A percentile compares a stretch with the other conserved stretches of the same genome.
These are phyloP conservation scores for Elongisporangium anandrum DNA, from an alignment of 352 stramenopile genomes.

Conservation along the genomic window DNA sequence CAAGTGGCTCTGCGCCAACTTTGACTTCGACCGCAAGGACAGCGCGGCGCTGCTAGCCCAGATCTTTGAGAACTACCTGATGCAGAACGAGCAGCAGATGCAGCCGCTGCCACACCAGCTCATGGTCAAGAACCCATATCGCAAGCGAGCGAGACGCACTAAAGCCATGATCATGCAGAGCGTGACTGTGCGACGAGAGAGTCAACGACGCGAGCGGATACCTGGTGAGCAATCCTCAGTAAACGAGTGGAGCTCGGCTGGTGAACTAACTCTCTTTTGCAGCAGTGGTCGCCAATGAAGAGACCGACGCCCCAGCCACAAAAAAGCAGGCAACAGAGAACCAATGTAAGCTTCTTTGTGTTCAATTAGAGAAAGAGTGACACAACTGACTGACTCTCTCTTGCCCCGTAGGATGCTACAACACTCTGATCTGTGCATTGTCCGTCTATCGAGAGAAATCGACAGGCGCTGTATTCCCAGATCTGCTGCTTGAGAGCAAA, in stretches of 20 bases:
- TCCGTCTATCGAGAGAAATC: not conserved
- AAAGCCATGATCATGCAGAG: conserved; percentile 20
- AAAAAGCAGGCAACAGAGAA: conserved; percentile 7
- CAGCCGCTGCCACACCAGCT: conserved; percentile 45
- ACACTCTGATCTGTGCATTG: not conserved
- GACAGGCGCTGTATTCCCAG: not conserved
- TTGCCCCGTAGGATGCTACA: not conserved
- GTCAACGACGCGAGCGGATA: conserved; percentile 17
- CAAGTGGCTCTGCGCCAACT: conserved; percentile 47
- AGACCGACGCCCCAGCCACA: conserved; percentile 3
- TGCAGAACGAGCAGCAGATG: conserved; percentile 35
- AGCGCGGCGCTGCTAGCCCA: conserved; percentile 32
- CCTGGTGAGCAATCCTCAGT: not conserved
- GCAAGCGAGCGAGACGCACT: conserved; percentile 21
- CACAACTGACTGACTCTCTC: not conserved
- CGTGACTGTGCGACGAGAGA: conserved; percentile 14
- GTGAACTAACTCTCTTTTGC: not conserved
- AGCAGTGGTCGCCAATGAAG: conserved; percentile 1
- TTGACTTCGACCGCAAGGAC: conserved; percentile 55
- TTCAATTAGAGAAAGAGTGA: not conserved
- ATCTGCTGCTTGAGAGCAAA: not conserved
- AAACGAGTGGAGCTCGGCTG: not conserved
- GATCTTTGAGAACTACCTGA: conserved; percentile 51
- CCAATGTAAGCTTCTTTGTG: not conserved
- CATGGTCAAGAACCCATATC: conserved; percentile 45